Percentiles rank a stretch among this genome's conserved stretches.
phyloP scores from a whole-genome alignment of 2,329 filamentous ascomycete species.

The Ophiostoma montium region DNA sequence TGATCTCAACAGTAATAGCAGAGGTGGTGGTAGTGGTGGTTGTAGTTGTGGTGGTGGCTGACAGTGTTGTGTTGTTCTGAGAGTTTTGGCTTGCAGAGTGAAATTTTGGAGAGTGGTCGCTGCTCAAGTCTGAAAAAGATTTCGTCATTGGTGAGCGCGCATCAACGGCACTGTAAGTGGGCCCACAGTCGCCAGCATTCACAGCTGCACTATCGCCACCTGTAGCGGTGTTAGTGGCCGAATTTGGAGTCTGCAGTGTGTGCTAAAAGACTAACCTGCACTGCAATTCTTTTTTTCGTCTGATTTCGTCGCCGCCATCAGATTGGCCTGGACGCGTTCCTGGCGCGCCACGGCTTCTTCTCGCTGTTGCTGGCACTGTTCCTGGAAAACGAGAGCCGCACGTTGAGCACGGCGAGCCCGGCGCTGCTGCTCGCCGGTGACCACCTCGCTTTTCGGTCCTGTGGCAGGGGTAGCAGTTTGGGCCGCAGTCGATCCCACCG shows the following conservation, averaged over 20 bases:
- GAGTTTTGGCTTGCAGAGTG: neutral
- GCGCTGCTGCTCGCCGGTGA: conserved; percentile 4
- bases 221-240: neutral
- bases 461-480: too few species aligned
- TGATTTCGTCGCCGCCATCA: neutral
- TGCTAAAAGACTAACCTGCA: neutral
- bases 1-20: neutral
- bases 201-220: neutral
- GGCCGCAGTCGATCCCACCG: neutral
- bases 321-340: neutral
- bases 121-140: neutral
- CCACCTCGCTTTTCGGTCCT: too few species aligned
- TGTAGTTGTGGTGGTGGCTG: neutral
- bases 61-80: neutral
- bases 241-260: neutral
- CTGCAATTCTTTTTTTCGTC: neutral
- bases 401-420: conserved; percentile 13
- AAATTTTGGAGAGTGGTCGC: neutral
- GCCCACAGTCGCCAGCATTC: neutral
- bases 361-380: conserved; percentile 10
- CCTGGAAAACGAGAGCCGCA: conserved; percentile 10
- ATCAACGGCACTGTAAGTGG: neutral
- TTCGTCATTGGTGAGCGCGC: neutral
- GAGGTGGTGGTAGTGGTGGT: neutral
- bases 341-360: conserved; percentile 9